Evolutionary conservation across 768 basidiomycete genomes (phyloP).

Genomic region (Fomitopsis serialis): DNA sequence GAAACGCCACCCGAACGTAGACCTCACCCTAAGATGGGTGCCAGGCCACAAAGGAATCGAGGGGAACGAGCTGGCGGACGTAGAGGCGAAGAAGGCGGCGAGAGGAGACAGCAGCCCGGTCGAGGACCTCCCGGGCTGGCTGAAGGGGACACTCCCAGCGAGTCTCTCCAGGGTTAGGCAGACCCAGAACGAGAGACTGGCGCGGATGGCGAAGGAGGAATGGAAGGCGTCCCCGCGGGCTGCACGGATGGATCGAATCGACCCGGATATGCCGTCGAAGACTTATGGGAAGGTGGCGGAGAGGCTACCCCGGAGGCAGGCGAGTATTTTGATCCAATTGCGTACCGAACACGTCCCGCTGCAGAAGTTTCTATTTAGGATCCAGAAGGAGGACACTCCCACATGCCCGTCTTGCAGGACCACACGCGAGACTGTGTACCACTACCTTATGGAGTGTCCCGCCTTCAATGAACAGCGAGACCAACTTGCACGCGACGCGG

Average conservation of each 20-base stretch:
- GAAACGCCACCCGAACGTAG: background rate
- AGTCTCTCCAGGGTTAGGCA: conserved; percentile 4
- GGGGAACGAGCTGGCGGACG: too few species aligned
- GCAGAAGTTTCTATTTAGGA: too few species aligned
- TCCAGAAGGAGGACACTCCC: too few species aligned
- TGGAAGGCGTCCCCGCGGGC: conserved; percentile 3
- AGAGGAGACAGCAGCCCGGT: too few species aligned
- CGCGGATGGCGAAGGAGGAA: background rate
- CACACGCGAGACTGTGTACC: too few species aligned
- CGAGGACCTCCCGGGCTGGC: too few species aligned
- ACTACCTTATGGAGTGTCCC: too few species aligned
- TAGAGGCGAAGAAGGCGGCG: too few species aligned
- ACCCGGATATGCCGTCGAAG: conserved; percentile 4
- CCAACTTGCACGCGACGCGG: too few species aligned
- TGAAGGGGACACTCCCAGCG: conserved; percentile 7
- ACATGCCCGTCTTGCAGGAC: too few species aligned
- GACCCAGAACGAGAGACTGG: background rate
- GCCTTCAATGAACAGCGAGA: too few species aligned
- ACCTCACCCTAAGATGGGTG: conserved; percentile 9
- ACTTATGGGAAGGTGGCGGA: background rate
- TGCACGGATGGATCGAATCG: background rate
- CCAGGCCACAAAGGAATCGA: conserved; percentile 7
- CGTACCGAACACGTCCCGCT: conserved; percentile 27
- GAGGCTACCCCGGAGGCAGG: background rate
- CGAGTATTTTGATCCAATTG: conserved; percentile 24